Conservation (phyloP, 192 early-diverging fungal species). For the Backusella tuberculispora region DNA sequence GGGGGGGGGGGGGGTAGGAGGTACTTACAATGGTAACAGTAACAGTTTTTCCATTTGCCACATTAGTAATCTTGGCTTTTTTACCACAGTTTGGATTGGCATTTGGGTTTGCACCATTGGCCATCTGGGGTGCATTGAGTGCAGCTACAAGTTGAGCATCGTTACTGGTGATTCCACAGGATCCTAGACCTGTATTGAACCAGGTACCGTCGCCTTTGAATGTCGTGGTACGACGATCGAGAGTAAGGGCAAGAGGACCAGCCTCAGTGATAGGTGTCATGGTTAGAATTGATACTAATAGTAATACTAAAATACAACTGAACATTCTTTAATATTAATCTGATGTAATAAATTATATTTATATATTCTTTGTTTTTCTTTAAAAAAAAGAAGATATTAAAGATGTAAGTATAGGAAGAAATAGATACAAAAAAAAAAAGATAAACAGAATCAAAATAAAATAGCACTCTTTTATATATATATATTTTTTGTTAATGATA, state of each 20-base stretch:
- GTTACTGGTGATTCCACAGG: conserved; percentile 54
- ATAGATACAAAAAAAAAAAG: too few relatives aligned
- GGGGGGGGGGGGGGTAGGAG: too few relatives aligned
- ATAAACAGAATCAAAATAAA: too few relatives aligned
- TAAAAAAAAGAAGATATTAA: too few relatives aligned
- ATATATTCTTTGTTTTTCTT: too few relatives aligned
- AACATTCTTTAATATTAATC: neutral
- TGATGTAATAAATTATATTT: neutral
- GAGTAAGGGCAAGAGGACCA: conserved; percentile 8
- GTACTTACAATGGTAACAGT: conserved; percentile 49
- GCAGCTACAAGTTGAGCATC: conserved; percentile 59
- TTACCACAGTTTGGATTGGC: conserved; percentile 55
- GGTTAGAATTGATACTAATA: neutral
- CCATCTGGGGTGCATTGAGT: conserved; percentile 62
- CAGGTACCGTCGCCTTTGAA: conserved; percentile 63
- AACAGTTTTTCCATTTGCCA: conserved; percentile 37
- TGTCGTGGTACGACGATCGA: neutral
- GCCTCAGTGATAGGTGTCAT: conserved; percentile 18
- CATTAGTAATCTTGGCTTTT: conserved; percentile 41
- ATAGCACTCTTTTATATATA: neutral
- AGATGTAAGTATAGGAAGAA: too few relatives aligned
- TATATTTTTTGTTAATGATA: neutral
- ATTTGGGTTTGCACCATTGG: conserved; percentile 50
- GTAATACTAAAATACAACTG: neutral
- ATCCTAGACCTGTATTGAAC: conserved; percentile 56